A percentile compares a stretch with the other conserved stretches of the same genome.
These are phyloP conservation scores for Eimeria maxima DNA, from an alignment of 169 alveolate genomes.

Conservation along the genomic window DNA sequence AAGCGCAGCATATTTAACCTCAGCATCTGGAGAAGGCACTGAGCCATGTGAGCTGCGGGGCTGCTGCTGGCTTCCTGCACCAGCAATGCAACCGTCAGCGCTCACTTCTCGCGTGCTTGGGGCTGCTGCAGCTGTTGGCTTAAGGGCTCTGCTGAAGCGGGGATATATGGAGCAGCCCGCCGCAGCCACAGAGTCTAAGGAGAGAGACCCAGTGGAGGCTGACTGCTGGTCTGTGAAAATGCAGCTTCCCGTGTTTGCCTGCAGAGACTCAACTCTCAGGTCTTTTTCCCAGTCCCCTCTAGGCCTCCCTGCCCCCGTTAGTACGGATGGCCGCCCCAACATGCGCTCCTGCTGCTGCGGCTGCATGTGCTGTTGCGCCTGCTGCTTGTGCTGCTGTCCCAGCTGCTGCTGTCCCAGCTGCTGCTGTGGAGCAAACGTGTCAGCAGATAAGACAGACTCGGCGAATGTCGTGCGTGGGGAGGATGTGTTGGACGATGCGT, in stretches of 20 bases:
- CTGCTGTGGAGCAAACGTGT: not conserved
- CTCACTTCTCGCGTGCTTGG: not conserved
- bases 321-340: not conserved
- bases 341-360: not conserved
- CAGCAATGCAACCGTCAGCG: not conserved
- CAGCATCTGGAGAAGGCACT: not conserved
- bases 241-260: not conserved
- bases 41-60: not conserved
- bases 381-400: not conserved
- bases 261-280: not conserved
- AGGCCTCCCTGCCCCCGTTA: not conserved
- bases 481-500: not conserved
- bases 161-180: not conserved
- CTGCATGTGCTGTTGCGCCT: not conserved
- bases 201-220: not conserved
- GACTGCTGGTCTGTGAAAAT: not conserved
- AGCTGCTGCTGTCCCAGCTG: conserved; percentile 4
- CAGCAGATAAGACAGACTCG: not conserved
- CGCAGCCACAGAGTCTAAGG: not conserved
- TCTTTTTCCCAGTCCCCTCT: not conserved
- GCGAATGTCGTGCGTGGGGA: conserved; percentile 13
- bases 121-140: not conserved
- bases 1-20: not conserved
- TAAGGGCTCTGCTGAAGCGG: not conserved
- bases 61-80: not conserved